A percentile compares a stretch with the other conserved stretches of the same genome.
These are phyloP conservation scores for Fonsecaea erecta DNA, from an alignment of 2,329 filamentous ascomycete species.

Conservation along the genomic window DNA sequence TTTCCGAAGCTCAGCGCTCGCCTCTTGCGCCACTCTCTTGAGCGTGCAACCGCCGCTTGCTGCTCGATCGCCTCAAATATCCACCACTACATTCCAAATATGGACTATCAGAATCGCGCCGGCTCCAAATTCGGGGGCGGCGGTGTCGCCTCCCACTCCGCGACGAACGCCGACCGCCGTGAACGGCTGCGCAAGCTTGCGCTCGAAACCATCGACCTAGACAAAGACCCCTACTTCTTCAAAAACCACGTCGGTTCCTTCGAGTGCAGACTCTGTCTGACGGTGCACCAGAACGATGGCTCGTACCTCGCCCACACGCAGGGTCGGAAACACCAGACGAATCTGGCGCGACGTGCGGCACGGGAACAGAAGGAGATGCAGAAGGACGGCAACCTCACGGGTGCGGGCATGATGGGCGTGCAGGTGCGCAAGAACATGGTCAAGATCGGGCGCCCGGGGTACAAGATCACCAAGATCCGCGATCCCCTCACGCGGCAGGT, in stretches of 20 bases:
- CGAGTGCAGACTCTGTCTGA: conserved; percentile 94
- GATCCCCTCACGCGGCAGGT: conserved; percentile 87
- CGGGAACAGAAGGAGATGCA: conserved; percentile 90
- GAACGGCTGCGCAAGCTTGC: conserved; percentile 97
- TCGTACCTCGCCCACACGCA: conserved; percentile 98
- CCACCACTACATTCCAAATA: conserved; percentile 12
- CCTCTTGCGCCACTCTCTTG: background rate
- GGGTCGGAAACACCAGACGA: conserved; percentile 98
- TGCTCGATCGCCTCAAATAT: background rate
- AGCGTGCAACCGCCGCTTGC: background rate
- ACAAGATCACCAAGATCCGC: conserved; percentile 95
- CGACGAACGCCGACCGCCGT: conserved; percentile 94
- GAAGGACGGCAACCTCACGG: conserved; percentile 66
- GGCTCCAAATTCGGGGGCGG: conserved; percentile 98
- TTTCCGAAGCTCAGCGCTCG: background rate
- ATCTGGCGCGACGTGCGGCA: conserved; percentile 92
- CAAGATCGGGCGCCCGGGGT: conserved; percentile 94
- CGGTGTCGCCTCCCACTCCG: conserved; percentile 89
- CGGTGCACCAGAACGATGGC: conserved; percentile 98
- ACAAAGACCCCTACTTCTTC: conserved; percentile 99
- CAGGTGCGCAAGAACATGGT: conserved; percentile 81
- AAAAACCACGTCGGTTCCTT: conserved; percentile 99
- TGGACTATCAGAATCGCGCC: conserved; percentile 86
- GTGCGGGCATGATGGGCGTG: conserved; percentile 70
- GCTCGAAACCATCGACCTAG: conserved; percentile 97